Percentiles rank a stretch among this genome's conserved stretches.
Evolutionary conservation across 2,329 filamentous ascomycete species (phyloP).

Genomic region (Lecanosticta acicola): DNA sequence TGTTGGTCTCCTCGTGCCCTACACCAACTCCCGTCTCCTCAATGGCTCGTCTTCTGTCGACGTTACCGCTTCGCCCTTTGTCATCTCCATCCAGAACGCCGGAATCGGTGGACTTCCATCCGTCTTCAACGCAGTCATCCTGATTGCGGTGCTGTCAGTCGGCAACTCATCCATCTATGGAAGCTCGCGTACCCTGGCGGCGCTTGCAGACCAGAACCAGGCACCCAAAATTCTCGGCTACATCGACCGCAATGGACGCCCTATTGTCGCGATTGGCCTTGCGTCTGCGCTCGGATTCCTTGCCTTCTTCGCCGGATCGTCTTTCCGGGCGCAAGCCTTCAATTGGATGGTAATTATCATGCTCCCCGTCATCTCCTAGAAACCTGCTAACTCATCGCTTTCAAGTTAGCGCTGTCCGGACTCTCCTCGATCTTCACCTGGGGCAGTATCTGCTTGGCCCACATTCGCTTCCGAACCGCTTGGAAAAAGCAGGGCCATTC

Average conservation of each 20-base stretch:
- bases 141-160: conserved; percentile 56
- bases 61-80: conserved; percentile 55
- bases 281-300: conserved; percentile 66
- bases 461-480: conserved; percentile 82
- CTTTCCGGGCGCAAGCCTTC: conserved; percentile 58
- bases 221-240: conserved; percentile 56
- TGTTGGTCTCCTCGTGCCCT: conserved; percentile 32
- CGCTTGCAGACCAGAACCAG: conserved; percentile 64
- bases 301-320: conserved; percentile 66
- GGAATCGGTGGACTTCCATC: conserved; percentile 56
- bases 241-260: conserved; percentile 72
- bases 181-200: conserved; percentile 81
- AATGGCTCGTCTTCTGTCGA: conserved; percentile 31
- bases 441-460: conserved; percentile 79
- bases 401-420: conserved; percentile 65
- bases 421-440: conserved; percentile 73
- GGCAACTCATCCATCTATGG: conserved; percentile 50
- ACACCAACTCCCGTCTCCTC: conserved; percentile 32
- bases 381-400: no score
- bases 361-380: no score
- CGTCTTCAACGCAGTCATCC: conserved; percentile 63
- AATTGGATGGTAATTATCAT: no score
- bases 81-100: conserved; percentile 58
- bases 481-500: conserved; percentile 64
- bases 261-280: conserved; percentile 64